Base-by-base conservation (phyloP, 345 rosid species). In the Pseudoturritis turrita region DNA sequence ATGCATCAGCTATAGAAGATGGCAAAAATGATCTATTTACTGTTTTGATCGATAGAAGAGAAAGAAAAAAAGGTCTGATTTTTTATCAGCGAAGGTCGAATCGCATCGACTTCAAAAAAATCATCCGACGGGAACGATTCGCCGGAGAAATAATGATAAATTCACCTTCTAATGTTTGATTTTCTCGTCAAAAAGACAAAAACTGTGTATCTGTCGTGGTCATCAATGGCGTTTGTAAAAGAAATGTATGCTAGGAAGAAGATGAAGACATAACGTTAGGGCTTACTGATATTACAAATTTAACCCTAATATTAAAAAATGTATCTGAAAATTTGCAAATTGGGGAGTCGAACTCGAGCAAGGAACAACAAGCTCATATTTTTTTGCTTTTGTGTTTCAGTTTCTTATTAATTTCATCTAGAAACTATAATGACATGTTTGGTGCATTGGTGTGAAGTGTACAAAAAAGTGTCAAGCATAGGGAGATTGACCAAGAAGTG, bases 401-500 rank as follows among this genome's bases (percentile, higher is more conserved):
- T 33, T 33, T 33, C 3, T 33, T 33, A 33, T 10, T 10, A 10
- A 19, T 21, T 31, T 54, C 7, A 17, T 10, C 35, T 7, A 14
- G 26, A 53, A 17, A 54, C 3, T 14, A 52, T 1, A 3, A n/a
- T n/a, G n/a, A n/a, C n/a, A n/a, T n/a, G n/a, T n/a, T n/a, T n/a
- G n/a, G n/a, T n/a, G n/a, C n/a, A n/a, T n/a, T n/a, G n/a, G n/a
- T n/a, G n/a, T n/a, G n/a, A n/a, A n/a, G n/a, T n/a, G n/a, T n/a
- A n/a, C n/a, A n/a, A n/a, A n/a, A 22, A 60, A 43, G 26, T n/a
- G 12, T 74, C 71, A 74, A 68, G 41, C 77, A 77, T 89, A 94
- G 0, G 97, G 99, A 21, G 79, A 50, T 63, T 83, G 85, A 39
- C 97, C 99, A 62, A 95, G 79, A 55, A 88, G 41, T 25, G 88